Conservation (phyloP, 768 basidiomycete species). For the Boletales sp. region DNA sequence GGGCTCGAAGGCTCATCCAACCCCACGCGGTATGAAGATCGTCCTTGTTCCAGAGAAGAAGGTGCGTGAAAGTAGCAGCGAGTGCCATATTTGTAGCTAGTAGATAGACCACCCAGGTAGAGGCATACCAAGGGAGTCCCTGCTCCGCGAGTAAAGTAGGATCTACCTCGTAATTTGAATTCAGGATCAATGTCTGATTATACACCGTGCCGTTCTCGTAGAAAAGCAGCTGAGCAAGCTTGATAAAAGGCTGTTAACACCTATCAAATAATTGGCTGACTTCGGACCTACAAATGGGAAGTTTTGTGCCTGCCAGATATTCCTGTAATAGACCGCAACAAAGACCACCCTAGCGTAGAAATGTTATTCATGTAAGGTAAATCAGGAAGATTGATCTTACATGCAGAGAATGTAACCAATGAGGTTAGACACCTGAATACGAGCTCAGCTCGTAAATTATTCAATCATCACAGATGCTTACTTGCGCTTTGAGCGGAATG, state of each 20-base stretch:
- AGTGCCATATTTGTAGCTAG: constrained; percentile 25
- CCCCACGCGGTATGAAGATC: constrained; percentile 46
- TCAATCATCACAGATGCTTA: constrained; percentile 3
- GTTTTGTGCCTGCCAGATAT: constrained; percentile 55
- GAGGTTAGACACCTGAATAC: constrained; percentile 39
- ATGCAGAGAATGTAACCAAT: constrained; percentile 54
- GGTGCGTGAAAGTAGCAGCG: constrained; percentile 49
- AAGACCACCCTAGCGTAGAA: constrained; percentile 33
- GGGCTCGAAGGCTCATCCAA: constrained; percentile 36
- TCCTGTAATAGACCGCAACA: constrained; percentile 40
- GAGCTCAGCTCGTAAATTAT: background rate
- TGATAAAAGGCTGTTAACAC: too few species aligned
- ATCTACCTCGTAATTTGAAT: constrained; percentile 50
- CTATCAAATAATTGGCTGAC: too few species aligned
- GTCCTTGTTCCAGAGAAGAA: constrained; percentile 49
- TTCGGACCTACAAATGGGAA: constrained; percentile 56
- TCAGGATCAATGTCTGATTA: constrained; percentile 52
- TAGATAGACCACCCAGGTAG: constrained; percentile 21
- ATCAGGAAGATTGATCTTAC: constrained; percentile 26
- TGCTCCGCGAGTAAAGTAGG: constrained; percentile 41
- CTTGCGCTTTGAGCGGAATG: constrained; percentile 54
- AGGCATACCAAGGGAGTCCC: constrained; percentile 31
- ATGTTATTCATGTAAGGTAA: background rate
- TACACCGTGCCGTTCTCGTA: constrained; percentile 51
- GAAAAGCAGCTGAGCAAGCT: constrained; percentile 49